A percentile compares a stretch with the other conserved stretches of the same genome.
Evolutionary conservation across 306 rosid species (phyloP).

Genomic region (Canavalia gladiata): DNA sequence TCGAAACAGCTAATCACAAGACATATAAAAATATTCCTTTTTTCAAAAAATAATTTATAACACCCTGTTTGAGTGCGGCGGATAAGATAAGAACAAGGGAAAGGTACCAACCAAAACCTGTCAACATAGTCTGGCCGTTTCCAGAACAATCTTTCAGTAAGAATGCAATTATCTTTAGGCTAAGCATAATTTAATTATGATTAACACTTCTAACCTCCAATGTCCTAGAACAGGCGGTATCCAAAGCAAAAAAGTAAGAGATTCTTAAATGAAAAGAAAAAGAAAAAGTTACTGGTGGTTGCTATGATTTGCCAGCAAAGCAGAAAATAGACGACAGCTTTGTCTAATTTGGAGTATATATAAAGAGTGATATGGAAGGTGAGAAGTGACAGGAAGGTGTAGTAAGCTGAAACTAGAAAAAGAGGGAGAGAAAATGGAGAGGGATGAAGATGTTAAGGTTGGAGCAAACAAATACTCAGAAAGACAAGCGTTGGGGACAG

Average conservation of each 20-base stretch:
- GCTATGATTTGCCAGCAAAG: slow-evolving; percentile 47
- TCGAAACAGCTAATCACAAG: neutral
- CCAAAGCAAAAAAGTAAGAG: slow-evolving; percentile 22
- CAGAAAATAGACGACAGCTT: slow-evolving; percentile 23
- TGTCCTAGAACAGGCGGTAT: neutral
- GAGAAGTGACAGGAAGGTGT: neutral
- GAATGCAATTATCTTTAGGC: neutral
- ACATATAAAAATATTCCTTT: slow-evolving; percentile 36
- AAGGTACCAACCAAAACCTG: slow-evolving; percentile 41
- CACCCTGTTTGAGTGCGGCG: slow-evolving; percentile 33
- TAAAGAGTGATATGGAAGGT: neutral
- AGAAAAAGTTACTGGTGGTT: neutral
- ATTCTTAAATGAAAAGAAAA: neutral
- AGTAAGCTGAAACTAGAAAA: neutral
- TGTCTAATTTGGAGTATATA: slow-evolving; percentile 12
- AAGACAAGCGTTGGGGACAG: slow-evolving; percentile 80
- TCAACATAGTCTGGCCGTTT: slow-evolving; percentile 49
- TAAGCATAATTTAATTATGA: neutral
- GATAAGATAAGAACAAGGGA: slow-evolving; percentile 55
- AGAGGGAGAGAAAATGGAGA: slow-evolving; percentile 52
- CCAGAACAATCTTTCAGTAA: slow-evolving; percentile 57
- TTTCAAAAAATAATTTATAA: slow-evolving; percentile 22
- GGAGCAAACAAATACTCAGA: slow-evolving; percentile 86
- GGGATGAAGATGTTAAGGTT: slow-evolving; percentile 84
- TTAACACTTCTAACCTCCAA: neutral